Evolutionary conservation across 2,329 filamentous ascomycete species (phyloP), one percentile per base, ranked within the genome.

Genomic region (Nakataea oryzae): DNA sequence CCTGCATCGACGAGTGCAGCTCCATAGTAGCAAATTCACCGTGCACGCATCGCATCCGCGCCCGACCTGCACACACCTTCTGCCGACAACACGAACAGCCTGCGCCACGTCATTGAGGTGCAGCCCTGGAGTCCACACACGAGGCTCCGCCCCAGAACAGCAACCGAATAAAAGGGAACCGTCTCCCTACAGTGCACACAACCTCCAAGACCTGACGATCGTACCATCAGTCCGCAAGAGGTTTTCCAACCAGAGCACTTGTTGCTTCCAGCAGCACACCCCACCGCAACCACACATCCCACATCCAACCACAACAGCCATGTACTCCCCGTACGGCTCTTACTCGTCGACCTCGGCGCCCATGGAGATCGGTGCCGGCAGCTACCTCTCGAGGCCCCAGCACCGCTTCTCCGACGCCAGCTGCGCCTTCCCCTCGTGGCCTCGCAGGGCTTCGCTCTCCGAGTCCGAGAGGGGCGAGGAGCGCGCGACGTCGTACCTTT

Each of bases 371-470:
- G 70, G 74, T 26, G 67, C 69, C 17, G 61, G 70, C 66, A 74
- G 72, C 69, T 74, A 73, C 66, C 74, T 76, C 66, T 71, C 69
- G 13, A 57, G 54, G 59, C 58, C 47, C 9, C 63, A 65, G 28
- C 72, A 71, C 65, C 71, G 71, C 55, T 71, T 74, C 27, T 73
- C 73, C 13, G 59, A 64, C 6, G 60, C 65, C 30, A 73, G 73
- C 50, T 85, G 82, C 73, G 83, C 82, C 29, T 85, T 79, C 66
- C 83, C 83, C 30, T 84, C 81, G 28, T 86, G 83, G 83, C 82
- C 82, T 29, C 78, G 81, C 63, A 77, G 82, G 55, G 75, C 78
- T 21, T 82, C 81, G 54, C 77, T 85, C 64, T 75, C 75, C 60
- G 75, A 77, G 66, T 73, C 73, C 61, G 71, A 75, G 66, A 69